Conservation (phyloP, 108 stramenopile genomes). For the Aurantiochytrium sp. region DNA sequence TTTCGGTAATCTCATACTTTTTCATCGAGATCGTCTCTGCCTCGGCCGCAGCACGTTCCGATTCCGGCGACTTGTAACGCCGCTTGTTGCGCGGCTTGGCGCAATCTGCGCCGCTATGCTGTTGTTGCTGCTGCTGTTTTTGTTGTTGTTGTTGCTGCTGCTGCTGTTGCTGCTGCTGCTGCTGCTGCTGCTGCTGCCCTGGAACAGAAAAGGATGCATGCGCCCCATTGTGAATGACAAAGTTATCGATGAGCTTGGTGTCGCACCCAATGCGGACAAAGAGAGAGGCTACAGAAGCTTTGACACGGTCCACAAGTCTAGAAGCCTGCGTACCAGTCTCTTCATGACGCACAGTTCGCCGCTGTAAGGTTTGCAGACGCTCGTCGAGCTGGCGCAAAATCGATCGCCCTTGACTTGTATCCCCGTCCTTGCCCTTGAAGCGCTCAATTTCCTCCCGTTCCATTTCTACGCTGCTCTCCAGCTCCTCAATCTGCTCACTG, state of each 20-base stretch:
- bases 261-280: slow-evolving; percentile 15
- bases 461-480: not conserved
- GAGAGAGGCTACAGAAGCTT: not conserved
- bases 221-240: not conserved
- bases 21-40: not conserved
- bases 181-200: not conserved
- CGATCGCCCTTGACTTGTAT: not conserved
- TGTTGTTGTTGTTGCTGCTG: too few relatives aligned
- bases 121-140: too few relatives aligned
- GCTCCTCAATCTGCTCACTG: slow-evolving; percentile 6
- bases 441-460: not conserved
- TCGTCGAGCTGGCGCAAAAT: not conserved
- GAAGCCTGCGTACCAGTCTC: not conserved
- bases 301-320: not conserved
- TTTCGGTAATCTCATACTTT: not conserved
- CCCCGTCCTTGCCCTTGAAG: not conserved
- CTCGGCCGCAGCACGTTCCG: not conserved
- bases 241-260: slow-evolving; percentile 2
- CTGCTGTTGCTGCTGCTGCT: too few relatives aligned
- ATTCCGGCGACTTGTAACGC: not conserved
- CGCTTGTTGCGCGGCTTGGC: not conserved
- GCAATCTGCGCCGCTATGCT: too few relatives aligned
- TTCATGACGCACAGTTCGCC: not conserved
- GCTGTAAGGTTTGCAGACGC: not conserved
- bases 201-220: not conserved